A percentile compares a stretch with the other conserved stretches of the same genome.
phyloP scores from a whole-genome alignment of 2,329 filamentous ascomycete species.

The Epichloe gansuensis region DNA sequence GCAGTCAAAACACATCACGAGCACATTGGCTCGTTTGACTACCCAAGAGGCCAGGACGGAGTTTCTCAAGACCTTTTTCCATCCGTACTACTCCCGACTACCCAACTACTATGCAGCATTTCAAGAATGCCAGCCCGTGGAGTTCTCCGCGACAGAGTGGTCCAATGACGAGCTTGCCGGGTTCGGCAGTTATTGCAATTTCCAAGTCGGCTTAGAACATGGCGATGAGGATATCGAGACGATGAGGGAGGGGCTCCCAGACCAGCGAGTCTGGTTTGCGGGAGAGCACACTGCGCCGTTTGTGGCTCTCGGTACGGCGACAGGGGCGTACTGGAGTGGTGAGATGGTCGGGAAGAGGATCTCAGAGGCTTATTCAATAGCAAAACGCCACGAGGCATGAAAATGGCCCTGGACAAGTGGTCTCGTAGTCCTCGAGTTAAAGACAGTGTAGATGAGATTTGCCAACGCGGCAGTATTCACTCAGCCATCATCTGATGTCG shows the following conservation, averaged over 20 bases:
- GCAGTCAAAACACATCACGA: slow-evolving; percentile 42
- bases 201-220: slow-evolving; percentile 59
- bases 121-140: slow-evolving; percentile 47
- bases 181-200: slow-evolving; percentile 74
- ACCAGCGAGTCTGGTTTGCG: slow-evolving; percentile 67
- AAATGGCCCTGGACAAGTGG: not conserved
- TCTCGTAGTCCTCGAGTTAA: not conserved
- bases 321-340: slow-evolving; percentile 86
- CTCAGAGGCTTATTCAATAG: slow-evolving; percentile 35
- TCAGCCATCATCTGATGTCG: not conserved
- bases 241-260: slow-evolving; percentile 50
- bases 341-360: slow-evolving; percentile 62
- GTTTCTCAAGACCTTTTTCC: slow-evolving; percentile 53
- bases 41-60: slow-evolving; percentile 34
- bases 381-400: not conserved
- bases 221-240: slow-evolving; percentile 60
- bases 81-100: slow-evolving; percentile 64
- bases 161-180: slow-evolving; percentile 66
- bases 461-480: not conserved
- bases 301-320: slow-evolving; percentile 75
- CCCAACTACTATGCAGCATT: slow-evolving; percentile 48
- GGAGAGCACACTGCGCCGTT: slow-evolving; percentile 88
- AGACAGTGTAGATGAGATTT: not conserved
- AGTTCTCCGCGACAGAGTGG: slow-evolving; percentile 63
- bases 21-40: slow-evolving; percentile 26